Conservation (phyloP, 306 rosid genomes). For the Quercus mongolica region DNA sequence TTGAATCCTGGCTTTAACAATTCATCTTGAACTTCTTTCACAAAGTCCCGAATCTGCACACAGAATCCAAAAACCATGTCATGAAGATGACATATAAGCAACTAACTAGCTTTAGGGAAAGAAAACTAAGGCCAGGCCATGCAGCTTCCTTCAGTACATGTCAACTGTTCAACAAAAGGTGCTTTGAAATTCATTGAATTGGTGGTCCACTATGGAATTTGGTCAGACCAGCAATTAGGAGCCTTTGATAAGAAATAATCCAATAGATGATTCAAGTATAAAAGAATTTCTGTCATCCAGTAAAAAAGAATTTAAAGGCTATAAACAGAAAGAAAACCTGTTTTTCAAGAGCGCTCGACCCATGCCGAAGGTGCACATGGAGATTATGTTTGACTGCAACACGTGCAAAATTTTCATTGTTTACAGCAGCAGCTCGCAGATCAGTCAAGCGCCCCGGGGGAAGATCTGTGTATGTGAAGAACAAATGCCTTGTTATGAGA, state of each 20-base stretch:
- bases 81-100: constrained; percentile 5
- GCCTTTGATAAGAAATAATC: not conserved
- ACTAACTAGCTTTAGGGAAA: constrained; percentile 2
- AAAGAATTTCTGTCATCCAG: not conserved
- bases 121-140: not conserved
- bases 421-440: constrained; percentile 98
- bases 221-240: not conserved
- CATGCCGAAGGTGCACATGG: constrained; percentile 91
- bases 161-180: no score
- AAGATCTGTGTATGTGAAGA: constrained; percentile 86
- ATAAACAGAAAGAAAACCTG: constrained; percentile 50
- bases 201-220: no score
- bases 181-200: no score
- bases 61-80: constrained; percentile 21
- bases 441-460: constrained; percentile 98
- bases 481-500: constrained; percentile 91
- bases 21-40: constrained; percentile 86
- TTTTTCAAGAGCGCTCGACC: constrained; percentile 89
- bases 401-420: constrained; percentile 98
- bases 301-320: not conserved
- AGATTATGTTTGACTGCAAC: constrained; percentile 89
- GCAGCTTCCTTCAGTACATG: not conserved
- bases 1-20: constrained; percentile 84
- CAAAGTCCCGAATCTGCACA: constrained; percentile 87
- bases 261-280: constrained; percentile 8